phyloP scores from a whole-genome alignment of 495 filamentous ascomycete genomes.

The Penicillium cataractarum region DNA sequence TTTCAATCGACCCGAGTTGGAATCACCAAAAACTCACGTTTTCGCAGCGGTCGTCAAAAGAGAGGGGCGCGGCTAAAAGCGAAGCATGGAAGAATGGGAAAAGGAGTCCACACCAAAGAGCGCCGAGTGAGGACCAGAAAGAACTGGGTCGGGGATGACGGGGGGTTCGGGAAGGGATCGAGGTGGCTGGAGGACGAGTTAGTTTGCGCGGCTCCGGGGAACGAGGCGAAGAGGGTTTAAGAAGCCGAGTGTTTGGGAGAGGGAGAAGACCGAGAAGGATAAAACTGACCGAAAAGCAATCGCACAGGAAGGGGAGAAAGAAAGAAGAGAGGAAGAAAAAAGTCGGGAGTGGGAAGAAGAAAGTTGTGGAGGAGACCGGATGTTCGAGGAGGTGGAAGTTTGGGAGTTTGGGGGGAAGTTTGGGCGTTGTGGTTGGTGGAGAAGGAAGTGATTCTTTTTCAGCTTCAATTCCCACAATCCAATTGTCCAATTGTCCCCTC shows the following conservation, averaged over 20 bases:
- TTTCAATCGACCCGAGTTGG: slow-evolving; percentile 12
- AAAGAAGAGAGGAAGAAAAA: slow-evolving; percentile 27
- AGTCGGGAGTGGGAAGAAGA: slow-evolving; percentile 23
- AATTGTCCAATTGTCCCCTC: slow-evolving; percentile 14
- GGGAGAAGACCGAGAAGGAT: slow-evolving; percentile 34
- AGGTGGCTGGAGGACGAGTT: slow-evolving; percentile 57
- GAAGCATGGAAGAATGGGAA: slow-evolving; percentile 24
- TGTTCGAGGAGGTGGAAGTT: slow-evolving; percentile 20
- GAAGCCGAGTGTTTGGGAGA: slow-evolving; percentile 15
- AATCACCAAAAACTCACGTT: slow-evolving; percentile 1
- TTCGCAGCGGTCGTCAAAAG: slow-evolving; percentile 20
- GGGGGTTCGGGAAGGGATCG: slow-evolving; percentile 55
- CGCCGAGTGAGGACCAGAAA: slow-evolving; percentile 26
- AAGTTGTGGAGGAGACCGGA: slow-evolving; percentile 33
- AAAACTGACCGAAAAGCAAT: slow-evolving; percentile 24
- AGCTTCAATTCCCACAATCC: slow-evolving; percentile 33
- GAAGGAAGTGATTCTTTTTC: slow-evolving; percentile 22
- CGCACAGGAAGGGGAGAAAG: slow-evolving; percentile 11
- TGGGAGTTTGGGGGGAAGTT: not conserved
- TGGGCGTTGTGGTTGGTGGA: slow-evolving; percentile 29
- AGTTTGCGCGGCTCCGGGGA: slow-evolving; percentile 44
- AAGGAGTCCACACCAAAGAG: slow-evolving; percentile 23
- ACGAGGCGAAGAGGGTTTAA: slow-evolving; percentile 20
- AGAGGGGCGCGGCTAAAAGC: slow-evolving; percentile 11
- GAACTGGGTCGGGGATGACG: slow-evolving; percentile 14